Evolutionary conservation across 2,329 filamentous ascomycete species (phyloP).

Genomic region (Lasiodiplodia citricola): DNA sequence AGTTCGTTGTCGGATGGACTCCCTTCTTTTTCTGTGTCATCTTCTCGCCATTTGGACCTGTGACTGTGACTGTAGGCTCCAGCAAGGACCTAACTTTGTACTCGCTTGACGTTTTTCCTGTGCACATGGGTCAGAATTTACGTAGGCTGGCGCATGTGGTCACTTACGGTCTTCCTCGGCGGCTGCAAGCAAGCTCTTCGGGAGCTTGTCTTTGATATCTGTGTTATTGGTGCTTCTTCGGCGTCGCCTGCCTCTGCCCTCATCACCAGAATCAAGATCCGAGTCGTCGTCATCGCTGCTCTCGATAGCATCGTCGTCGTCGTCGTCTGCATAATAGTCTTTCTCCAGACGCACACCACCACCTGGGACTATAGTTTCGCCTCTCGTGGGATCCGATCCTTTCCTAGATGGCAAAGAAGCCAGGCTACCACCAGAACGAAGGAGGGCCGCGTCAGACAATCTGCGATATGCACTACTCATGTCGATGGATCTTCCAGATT

Average conservation of each 20-base stretch:
- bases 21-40: conserved; percentile 58
- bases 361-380: conserved; percentile 52
- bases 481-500: conserved; percentile 68
- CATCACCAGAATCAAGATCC: conserved; percentile 68
- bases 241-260: conserved; percentile 46
- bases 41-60: conserved; percentile 66
- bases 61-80: conserved; percentile 71
- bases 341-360: conserved; percentile 67
- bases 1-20: conserved; percentile 84
- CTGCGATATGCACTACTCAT: conserved; percentile 72
- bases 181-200: conserved; percentile 71
- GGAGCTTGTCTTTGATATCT: conserved; percentile 48
- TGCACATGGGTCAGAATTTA: not conserved
- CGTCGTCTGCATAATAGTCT: conserved; percentile 69
- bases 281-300: conserved; percentile 65
- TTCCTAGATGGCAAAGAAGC: conserved; percentile 66
- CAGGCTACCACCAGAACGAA: conserved; percentile 67
- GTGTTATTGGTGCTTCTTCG: conserved; percentile 38
- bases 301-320: conserved; percentile 69
- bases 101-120: conserved; percentile 54
- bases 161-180: conserved; percentile 78
- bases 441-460: conserved; percentile 73
- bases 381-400: conserved; percentile 44
- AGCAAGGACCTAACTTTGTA: conserved; percentile 69
- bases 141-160: conserved; percentile 29